Base-by-base conservation (phyloP, 371 early-diverging fungal genomes). In the Rhizomucor pusillus region DNA sequence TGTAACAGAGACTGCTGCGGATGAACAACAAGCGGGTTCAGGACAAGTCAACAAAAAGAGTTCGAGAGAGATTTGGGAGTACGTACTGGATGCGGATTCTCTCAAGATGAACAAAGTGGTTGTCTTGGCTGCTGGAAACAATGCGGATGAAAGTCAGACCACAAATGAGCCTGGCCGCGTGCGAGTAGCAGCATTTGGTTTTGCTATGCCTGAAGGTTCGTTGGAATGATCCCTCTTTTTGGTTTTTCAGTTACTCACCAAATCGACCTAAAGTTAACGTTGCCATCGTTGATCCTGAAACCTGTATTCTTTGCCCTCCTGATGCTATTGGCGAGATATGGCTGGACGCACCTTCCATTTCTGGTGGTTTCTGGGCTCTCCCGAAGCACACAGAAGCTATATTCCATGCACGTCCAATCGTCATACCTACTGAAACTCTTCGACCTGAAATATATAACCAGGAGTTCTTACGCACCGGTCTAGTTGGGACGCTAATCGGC, bases 261-360 rank as follows among this genome's bases (percentile, higher is more conserved):
- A 29, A 7, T n/a, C n/a, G 54, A 12, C 1, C 29, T 13, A 25
- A 69, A 70, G 80, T 81, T 0, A 85, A 89, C 0, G 70, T 94
- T 9, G 89, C 89, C 1, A 84, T 94, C 45, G 92, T 94, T 0
- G 89, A 94, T 54, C 91, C 93, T 5, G 86, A 90, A 40, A 89
- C 88, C 22, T 74, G 79, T 1, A 75, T 85, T 3, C 62, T 94
- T 4, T 91, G 90, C 43, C 81, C 86, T 13, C 78, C 89, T 0
- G 84, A 90, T 57, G 75, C 80, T 0, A 80, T 93, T 29, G 94
- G 94, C 33, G 94, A 94, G 66, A 78, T 94, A 16, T 93, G 93
- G 91, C 77, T 91, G 5, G 84, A 87, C 60, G 82, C 87, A 0
- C 89, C 87, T 14, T 82, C 84, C 9, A 62, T 92, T 23, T 86